Evolutionary conservation across 164 flowering plant genomes (phyloP), one percentile per base, ranked within the genome.

Genomic region (Taxillus chinensis): DNA sequence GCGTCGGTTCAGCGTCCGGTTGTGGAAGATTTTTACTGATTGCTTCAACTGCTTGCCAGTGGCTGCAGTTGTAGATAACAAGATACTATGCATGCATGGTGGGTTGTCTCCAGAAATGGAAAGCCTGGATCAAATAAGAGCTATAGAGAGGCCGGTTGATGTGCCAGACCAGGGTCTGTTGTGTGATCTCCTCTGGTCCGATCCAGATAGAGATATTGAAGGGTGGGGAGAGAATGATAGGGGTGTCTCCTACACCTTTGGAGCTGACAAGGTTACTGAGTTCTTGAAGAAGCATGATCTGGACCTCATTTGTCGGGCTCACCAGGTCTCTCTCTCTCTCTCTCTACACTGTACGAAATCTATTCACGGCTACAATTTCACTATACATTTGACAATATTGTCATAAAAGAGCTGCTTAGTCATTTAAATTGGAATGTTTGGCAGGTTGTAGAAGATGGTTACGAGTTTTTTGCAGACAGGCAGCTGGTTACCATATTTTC

Each of bases 221-320:
- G 86, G 86, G 2, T 82, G 86, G 86, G 84, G 82, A 3, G 83
- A 78, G 71, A 80, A 78, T 61, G 86, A 82, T 9, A 69, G 82
- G 66, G 84, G 84, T 11, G 84, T 82, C 27, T 82, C 84, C 9
- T 82, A 43, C 45, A 82, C 82, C 40, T 82, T 80, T 59, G 86
- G 84, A 13, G 72, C 81, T 3, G 86, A 80, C 67, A 80, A 76
- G 65, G 83, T 82, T 50, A 66, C 64, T 5, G 83, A 80, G 51
- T 80, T 82, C 73, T 65, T 80, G 64, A 75, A 71, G 74, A 82
- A 80, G 63, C 82, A 78, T 55, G 77, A 82, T 14, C 77, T 82
- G 5, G 86, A 82, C 69, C 82, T 82, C 64, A 72, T 82, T 10
- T 82, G 86, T 57, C 74, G 86, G 13, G 86, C 86, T 45, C 86